Evolutionary conservation across 2,329 filamentous ascomycete species (phyloP), one percentile per base, ranked within the genome.

Genomic region (Aspergillus calidoustus): DNA sequence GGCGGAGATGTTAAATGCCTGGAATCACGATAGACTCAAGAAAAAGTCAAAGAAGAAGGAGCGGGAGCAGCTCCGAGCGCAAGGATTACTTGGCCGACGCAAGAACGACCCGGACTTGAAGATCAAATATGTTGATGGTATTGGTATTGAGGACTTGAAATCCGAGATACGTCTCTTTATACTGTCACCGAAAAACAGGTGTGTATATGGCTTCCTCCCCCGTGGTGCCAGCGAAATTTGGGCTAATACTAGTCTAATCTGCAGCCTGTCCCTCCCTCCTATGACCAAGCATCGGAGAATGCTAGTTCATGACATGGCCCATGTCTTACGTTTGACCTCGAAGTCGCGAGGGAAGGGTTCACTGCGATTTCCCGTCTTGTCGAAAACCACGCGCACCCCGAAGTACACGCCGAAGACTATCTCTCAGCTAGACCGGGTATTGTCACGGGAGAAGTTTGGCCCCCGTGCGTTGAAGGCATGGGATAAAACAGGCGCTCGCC

Each of bases 231-330:
- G 34, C 3, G 8, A 38, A 38, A 38, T 4, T 4, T 4, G 4
- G 34, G 34, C 34, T 38, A 38, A 38, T 11, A 38, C 5, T 15
- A 38, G 25, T 28, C 4, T 28, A 47, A 31, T 13, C 34, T 57
- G 31, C 65, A 93, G 91, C 50, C 82, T 95, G 6, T 81, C 87
- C 4, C 81, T 98, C 25, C 92, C 94, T 3, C 92, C 94, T 0
- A 96, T 98, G 88, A 88, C 91, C 60, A 91, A 92, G 64, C 79
- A 84, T 49, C 85, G 89, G 44, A 89, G 95, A 54, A 93, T 92
- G 74, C 80, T 88, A 6, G 83, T 98, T 19, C 95, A 99, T 74
- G 86, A 92, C 62, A 77, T 97, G 44, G 92, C 92, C 13, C 86
- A 86, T 69, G 84, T 84, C 43, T 87, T 97, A 73, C 88, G 87